Evolutionary conservation across 1,139 yeast species (phyloP).

Genomic region (Groenewaldozyma sp.): DNA sequence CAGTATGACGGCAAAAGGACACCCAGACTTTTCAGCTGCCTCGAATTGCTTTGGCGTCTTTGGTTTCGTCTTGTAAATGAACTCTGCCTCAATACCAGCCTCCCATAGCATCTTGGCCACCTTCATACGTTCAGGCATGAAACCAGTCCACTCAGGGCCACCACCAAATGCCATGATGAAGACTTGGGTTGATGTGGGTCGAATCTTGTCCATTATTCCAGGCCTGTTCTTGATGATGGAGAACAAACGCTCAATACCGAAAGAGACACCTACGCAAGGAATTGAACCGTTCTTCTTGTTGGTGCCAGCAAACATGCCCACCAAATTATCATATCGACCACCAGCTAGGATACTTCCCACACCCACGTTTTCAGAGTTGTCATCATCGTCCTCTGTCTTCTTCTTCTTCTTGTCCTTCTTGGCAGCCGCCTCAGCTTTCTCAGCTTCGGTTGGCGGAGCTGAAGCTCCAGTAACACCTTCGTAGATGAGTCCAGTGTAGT

Average conservation of each 20-base stretch:
- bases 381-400: constrained; percentile 52
- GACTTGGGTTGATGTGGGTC: constrained; percentile 84
- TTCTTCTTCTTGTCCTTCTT: constrained; percentile 26
- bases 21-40: constrained; percentile 92
- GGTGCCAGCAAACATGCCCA: constrained; percentile 85
- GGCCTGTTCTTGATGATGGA: constrained; percentile 75
- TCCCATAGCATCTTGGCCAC: constrained; percentile 77
- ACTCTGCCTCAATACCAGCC: constrained; percentile 84
- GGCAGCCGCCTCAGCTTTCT: constrained; percentile 31
- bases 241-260: constrained; percentile 92
- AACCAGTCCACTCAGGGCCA: constrained; percentile 92
- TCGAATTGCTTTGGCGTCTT: constrained; percentile 94
- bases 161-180: constrained; percentile 98
- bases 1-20: constrained; percentile 80
- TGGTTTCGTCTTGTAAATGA: constrained; percentile 82
- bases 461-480: constrained; percentile 93
- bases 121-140: constrained; percentile 81
- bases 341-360: constrained; percentile 98
- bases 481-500: constrained; percentile 91
- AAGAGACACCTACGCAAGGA: constrained; percentile 95
- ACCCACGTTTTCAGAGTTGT: constrained; percentile 93
- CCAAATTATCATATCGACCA: constrained; percentile 93
- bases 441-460: constrained; percentile 62
- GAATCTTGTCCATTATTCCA: constrained; percentile 47
- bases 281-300: constrained; percentile 63